These are phyloP conservation scores for Yarrowia divulgata DNA, from an alignment of 805 yeast genomes.

Conservation along the genomic window DNA sequence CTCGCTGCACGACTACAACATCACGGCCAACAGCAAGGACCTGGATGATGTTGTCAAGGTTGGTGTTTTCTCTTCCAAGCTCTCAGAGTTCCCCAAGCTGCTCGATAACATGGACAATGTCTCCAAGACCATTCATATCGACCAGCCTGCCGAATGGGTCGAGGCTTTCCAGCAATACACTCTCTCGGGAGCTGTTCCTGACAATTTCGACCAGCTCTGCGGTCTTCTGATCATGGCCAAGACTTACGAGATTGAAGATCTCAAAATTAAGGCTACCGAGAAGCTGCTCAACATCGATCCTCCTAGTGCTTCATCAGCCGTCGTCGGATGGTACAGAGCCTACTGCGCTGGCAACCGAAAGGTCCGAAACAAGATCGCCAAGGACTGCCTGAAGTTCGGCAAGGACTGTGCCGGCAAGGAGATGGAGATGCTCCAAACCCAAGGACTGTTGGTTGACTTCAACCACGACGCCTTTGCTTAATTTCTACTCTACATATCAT, in stretches of 20 bases:
- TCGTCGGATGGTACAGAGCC: conserved; percentile 39
- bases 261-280: conserved; percentile 22
- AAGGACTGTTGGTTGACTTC: conserved; percentile 24
- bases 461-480: conserved; percentile 7
- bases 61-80: conserved; percentile 22
- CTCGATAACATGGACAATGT: conserved; percentile 6
- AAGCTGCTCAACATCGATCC: conserved; percentile 19
- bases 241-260: conserved; percentile 30
- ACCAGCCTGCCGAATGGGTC: conserved; percentile 36
- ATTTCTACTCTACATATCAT: neutral
- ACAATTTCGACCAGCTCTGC: conserved; percentile 20
- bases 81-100: conserved; percentile 28
- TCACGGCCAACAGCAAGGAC: conserved; percentile 19
- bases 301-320: conserved; percentile 15
- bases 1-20: conserved; percentile 17
- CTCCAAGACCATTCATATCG: conserved; percentile 34
- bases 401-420: conserved; percentile 18
- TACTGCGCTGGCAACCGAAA: conserved; percentile 28
- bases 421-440: conserved; percentile 33
- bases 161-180: conserved; percentile 28
- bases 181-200: conserved; percentile 4
- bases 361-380: conserved; percentile 22
- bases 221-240: conserved; percentile 34
- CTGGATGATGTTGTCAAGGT: conserved; percentile 15
- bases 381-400: conserved; percentile 27